Evolutionary conservation across 768 basidiomycete genomes (phyloP).

Genomic region (Terana coerulea): DNA sequence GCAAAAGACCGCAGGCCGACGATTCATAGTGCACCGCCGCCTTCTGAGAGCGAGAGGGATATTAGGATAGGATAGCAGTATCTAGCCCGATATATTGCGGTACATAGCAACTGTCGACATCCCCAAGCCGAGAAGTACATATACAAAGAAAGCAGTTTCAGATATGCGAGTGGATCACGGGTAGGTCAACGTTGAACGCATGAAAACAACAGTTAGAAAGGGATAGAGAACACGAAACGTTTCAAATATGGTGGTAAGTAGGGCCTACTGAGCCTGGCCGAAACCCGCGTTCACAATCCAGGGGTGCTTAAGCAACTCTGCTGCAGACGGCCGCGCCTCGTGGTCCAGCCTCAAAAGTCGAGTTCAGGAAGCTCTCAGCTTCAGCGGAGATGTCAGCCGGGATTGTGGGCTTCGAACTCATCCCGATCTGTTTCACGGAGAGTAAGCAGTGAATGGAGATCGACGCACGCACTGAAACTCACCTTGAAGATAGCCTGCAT

Average conservation of each 20-base stretch:
- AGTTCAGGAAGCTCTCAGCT: constrained; percentile 80
- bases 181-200: background rate
- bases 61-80: background rate
- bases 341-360: constrained; percentile 88
- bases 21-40: constrained; percentile 13
- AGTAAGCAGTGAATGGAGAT: background rate
- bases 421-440: constrained; percentile 68
- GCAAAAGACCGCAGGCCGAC: constrained; percentile 36
- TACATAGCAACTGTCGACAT: background rate
- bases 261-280: background rate
- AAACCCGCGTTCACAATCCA: constrained; percentile 48
- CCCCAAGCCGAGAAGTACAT: constrained; percentile 1
- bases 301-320: constrained; percentile 66
- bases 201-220: background rate
- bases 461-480: constrained; percentile 7
- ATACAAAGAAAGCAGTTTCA: constrained; percentile 5
- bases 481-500: constrained; percentile 99
- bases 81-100: background rate
- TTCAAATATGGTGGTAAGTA: no score
- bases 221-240: no score
- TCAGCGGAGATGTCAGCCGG: constrained; percentile 90
- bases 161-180: constrained; percentile 3
- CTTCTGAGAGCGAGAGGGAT: background rate
- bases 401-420: constrained; percentile 80
- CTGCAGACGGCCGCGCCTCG: constrained; percentile 73